Conservation (phyloP, 208 protist genomes). For the Herpetomonas samuelpessoai region DNA sequence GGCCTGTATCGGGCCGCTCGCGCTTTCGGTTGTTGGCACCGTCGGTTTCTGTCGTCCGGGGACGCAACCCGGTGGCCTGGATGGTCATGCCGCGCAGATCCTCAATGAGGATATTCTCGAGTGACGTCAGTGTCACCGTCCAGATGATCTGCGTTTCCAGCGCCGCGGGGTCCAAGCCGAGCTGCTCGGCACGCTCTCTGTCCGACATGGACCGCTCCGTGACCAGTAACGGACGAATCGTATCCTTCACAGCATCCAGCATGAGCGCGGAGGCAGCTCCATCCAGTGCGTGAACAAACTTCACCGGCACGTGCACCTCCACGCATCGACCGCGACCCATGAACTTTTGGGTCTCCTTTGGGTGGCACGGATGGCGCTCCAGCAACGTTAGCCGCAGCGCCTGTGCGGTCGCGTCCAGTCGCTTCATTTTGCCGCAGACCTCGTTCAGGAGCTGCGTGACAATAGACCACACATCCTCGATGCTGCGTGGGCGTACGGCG, state of each 20-base stretch:
- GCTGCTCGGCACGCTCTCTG: conserved; percentile 33
- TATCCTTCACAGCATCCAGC: conserved; percentile 28
- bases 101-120: conserved; percentile 61
- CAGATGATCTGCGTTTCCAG: conserved; percentile 30
- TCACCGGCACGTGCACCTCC: conserved; percentile 68
- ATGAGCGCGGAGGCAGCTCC: conserved; percentile 36
- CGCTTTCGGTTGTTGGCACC: not conserved
- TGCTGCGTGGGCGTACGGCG: conserved; percentile 55
- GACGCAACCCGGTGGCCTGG: conserved; percentile 57
- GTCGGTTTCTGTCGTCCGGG: not conserved
- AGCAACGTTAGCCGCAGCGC: conserved; percentile 70
- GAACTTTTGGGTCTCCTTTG: conserved; percentile 79
- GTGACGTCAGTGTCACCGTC: conserved; percentile 46
- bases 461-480: conserved; percentile 73
- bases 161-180: conserved; percentile 31
- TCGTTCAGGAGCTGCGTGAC: conserved; percentile 56
- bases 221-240: conserved; percentile 53
- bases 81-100: conserved; percentile 85
- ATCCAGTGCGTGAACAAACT: conserved; percentile 43
- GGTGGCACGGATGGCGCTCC: conserved; percentile 76
- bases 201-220: conserved; percentile 36
- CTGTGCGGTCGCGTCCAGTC: conserved; percentile 24
- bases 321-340: conserved; percentile 84
- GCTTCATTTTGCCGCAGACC: conserved; percentile 70
- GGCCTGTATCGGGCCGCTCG: conserved; percentile 15